A percentile compares a stretch with the other conserved stretches of the same genome.
Evolutionary conservation across 2,329 filamentous ascomycete species (phyloP).

Genomic region (Nemania sp.): DNA sequence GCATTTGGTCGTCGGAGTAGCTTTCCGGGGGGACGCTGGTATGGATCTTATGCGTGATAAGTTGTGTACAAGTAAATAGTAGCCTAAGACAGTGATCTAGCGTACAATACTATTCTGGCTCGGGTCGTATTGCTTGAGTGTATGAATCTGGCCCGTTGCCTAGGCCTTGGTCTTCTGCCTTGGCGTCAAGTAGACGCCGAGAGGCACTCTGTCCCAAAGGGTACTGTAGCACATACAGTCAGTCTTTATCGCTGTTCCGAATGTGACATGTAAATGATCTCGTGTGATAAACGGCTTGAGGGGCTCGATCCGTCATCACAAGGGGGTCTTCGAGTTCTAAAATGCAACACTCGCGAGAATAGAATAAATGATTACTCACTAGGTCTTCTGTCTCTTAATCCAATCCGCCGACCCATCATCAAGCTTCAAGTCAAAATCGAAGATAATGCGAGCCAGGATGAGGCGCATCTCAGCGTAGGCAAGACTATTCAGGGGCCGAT

Average conservation of each 20-base stretch:
- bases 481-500: slow-evolving; percentile 33
- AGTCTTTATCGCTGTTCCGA: not conserved
- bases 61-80: too few species aligned
- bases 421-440: slow-evolving; percentile 49
- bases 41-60: too few species aligned
- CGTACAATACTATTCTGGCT: too few species aligned
- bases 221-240: slow-evolving; percentile 1
- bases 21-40: too few species aligned
- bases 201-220: slow-evolving; percentile 40
- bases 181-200: slow-evolving; percentile 31
- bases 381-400: slow-evolving; percentile 41
- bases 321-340: not conserved
- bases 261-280: not conserved
- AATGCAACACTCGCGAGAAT: not conserved
- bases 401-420: slow-evolving; percentile 40
- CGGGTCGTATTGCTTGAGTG: too few species aligned
- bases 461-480: slow-evolving; percentile 54
- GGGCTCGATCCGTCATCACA: not conserved
- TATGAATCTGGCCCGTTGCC: not conserved
- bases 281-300: not conserved
- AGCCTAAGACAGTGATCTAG: too few species aligned
- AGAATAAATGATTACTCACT: not conserved
- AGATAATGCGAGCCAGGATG: slow-evolving; percentile 49
- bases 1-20: too few species aligned
- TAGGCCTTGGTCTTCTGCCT: slow-evolving; percentile 12